These are phyloP conservation scores for Isatis tinctoria DNA, from an alignment of 345 rosid genomes.

Conservation along the genomic window DNA sequence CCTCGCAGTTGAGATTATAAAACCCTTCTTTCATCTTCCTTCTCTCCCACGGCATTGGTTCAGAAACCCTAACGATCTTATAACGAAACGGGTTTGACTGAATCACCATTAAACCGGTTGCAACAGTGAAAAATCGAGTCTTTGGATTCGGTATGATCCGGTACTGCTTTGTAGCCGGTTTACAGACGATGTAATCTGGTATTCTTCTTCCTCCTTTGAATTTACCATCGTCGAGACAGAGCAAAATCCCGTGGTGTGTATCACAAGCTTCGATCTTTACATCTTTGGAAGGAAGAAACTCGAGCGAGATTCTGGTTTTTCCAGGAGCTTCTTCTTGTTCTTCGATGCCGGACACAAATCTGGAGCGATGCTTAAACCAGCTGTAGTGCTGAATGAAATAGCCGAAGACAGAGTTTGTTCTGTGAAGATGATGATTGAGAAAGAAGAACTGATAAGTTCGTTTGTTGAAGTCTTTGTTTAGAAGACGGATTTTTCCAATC, in stretches of 20 bases:
- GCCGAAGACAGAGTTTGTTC: conserved; percentile 10
- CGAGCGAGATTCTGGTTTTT: neutral
- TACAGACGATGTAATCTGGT: conserved; percentile 8
- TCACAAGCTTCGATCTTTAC: conserved; percentile 12
- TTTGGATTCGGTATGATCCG: conserved; percentile 5
- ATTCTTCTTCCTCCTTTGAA: neutral
- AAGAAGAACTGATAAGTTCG: neutral
- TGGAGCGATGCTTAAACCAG: neutral
- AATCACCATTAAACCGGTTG: neutral
- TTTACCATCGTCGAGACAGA: neutral
- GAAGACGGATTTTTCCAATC: neutral
- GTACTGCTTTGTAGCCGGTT: conserved; percentile 10
- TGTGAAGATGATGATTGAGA: neutral
- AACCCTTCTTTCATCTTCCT: neutral
- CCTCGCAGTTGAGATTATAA: neutral
- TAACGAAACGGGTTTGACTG: neutral
- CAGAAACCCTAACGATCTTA: conserved; percentile 15
- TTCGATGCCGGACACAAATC: neutral
- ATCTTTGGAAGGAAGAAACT: neutral
- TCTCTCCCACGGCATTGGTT: neutral
- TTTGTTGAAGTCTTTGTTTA: conserved; percentile 13
- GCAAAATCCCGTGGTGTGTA: neutral
- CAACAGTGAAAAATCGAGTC: neutral
- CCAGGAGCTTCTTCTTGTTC: neutral
- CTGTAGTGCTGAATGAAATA: neutral